Base-by-base conservation (phyloP, 2,329 filamentous ascomycete genomes). In the Fusarium fujikuroi region DNA sequence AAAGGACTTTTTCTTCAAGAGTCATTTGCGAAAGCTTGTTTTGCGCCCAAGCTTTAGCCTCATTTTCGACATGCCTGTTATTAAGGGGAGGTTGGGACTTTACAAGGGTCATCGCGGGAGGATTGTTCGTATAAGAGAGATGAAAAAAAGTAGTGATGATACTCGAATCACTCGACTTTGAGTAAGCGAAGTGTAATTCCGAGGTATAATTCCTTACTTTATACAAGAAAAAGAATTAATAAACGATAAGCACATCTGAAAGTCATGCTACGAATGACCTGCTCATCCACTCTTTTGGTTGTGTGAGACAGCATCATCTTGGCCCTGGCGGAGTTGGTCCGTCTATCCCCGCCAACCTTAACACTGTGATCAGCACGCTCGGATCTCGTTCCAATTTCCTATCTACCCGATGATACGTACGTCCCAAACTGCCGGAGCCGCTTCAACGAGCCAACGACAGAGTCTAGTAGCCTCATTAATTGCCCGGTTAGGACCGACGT, bases 1-100 rank as follows among this genome's bases (percentile, higher is more conserved):
- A 9, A 11, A 63, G 16, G 6, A 71, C 60, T 32, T 70, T 73
- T 57, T 69, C 63, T 25, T 74, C 66, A 1, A 71, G 19, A 10
- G 54, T 59, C 50, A 73, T 73, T 21, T 71, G 63, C 5, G 34
- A 50, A 12, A 71, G 42, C 16, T 68, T 74, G 4, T 60, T 44
- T 39, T 23, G 46, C 2, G 40, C 68, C 42, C 52, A 71, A 4
- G 43, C 47, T 15, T 47, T 50, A 16, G 63, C 56, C n/a, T 52
- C 25, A 19, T 42, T 43, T 40, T 28, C 28, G 18, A 9, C 14
- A 2, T 19, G 15, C 40, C 23, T 9, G 3, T 25, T 42, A 10
- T 30, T 21, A 18, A 18, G 28, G 28, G 19, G 34, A 30, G 42
- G 25, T 1, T 54, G 47, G 25, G 37, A 9, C 11, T 47, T 57